Evolutionary conservation across 768 basidiomycete genomes (phyloP), one percentile per base, ranked within the genome.

Genomic region (Hericium rajendrae): DNA sequence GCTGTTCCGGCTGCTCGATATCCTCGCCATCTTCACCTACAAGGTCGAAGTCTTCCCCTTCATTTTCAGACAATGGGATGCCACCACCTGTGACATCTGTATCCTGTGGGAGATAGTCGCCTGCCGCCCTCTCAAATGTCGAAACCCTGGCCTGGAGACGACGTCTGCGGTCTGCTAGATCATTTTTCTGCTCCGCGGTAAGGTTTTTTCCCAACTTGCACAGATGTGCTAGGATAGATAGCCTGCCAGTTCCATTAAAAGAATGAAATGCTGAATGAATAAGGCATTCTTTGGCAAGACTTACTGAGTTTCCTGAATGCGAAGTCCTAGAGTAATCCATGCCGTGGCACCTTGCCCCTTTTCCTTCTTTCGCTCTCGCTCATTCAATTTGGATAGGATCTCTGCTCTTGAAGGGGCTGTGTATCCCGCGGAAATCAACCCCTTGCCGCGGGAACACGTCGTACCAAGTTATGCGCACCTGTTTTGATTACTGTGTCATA

Each of bases 281-380:
- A 22, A 2, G 9, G 15, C 49, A 8, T 5, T 57, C 22, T 26
- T 4, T 1, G 40, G 38, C n/a, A 41, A 50, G 13, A 1, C 50
- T 13, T 43, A 57, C 56, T 57, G 50, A 10, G 16, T 40, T 18
- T 57, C 56, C n/a, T 57, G 56, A 20, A 57, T 41, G 6, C 51
- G 50, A 10, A 57, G 40, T 13, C 56, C 18, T 5, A 15, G 32
- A 10, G 13, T 15, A 10, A 57, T 20, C 56, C 50, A 57, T 46
- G 56, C 28, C 11, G 24, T 22, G 39, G 24, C 24, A 28, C 15
- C 10, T 24, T 15, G 1, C 40, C 37, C 50, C 6, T 28, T 37
- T 22, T 26, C 26, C 26, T 26, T 26, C 26, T 26, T 26, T 26
- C 26, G 26, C 26, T 26, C 26, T 26, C 26, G 26, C 26, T 50